Evolutionary conservation across 495 filamentous ascomycete genomes (phyloP).

Genomic region (Daldinia grandis): DNA sequence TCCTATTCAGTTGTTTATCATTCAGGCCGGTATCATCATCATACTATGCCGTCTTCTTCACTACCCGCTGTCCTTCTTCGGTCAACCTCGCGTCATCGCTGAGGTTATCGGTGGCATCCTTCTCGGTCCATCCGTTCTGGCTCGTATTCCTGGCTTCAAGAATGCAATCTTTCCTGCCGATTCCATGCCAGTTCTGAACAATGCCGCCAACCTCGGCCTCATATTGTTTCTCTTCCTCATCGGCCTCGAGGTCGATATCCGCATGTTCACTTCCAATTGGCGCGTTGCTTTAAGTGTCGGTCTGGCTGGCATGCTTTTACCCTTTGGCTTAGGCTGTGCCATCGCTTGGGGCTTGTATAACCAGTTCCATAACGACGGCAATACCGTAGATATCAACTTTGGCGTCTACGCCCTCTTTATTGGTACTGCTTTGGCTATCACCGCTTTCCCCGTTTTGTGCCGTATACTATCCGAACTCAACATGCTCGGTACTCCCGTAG

Average conservation of each 20-base stretch:
- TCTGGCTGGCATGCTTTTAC: conserved; percentile 83
- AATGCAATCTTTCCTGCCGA: conserved; percentile 76
- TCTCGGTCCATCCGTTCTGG: conserved; percentile 86
- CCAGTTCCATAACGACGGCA: conserved; percentile 72
- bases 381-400: conserved; percentile 71
- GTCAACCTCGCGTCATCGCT: conserved; percentile 92
- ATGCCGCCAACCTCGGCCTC: conserved; percentile 90
- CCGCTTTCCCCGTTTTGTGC: conserved; percentile 94
- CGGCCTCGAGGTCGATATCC: conserved; percentile 89
- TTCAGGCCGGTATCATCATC: conserved; percentile 92
- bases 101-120: conserved; percentile 95
- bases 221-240: conserved; percentile 93
- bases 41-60: conserved; percentile 82
- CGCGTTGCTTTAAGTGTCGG: conserved; percentile 82
- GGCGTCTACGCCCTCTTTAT: conserved; percentile 91
- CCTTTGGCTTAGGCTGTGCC: conserved; percentile 72
- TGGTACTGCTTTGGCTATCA: conserved; percentile 94
- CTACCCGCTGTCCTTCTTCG: conserved; percentile 81
- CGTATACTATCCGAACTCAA: conserved; percentile 95
- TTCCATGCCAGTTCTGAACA: conserved; percentile 77
- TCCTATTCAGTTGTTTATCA: conserved; percentile 93
- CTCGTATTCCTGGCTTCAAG: conserved; percentile 82
- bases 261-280: conserved; percentile 89
- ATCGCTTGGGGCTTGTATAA: conserved; percentile 90
- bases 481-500: conserved; percentile 82